phyloP scores from a whole-genome alignment of 75 land plant species.

The Ceratopteris richardii region DNA sequence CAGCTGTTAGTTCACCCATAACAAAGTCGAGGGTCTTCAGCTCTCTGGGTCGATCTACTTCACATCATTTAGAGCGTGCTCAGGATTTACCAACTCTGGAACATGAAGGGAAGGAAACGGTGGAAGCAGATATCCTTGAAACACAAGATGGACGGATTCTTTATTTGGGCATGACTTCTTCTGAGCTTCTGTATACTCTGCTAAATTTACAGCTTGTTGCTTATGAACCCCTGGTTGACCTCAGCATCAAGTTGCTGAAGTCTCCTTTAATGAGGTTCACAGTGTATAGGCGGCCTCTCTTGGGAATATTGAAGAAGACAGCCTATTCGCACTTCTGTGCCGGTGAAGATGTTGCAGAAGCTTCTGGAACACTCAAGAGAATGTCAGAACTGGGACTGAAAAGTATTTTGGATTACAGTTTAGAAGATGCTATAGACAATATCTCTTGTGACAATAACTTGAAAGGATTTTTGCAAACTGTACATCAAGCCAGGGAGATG shows the following conservation, averaged over 20 bases:
- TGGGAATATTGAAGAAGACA: slow-evolving; percentile 31
- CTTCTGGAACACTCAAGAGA: slow-evolving; percentile 25
- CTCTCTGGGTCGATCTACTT: too few relatives aligned
- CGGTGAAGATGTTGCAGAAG: slow-evolving; percentile 46
- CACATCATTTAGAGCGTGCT: too few relatives aligned
- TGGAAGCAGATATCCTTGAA: too few relatives aligned
- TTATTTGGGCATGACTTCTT: slow-evolving; percentile 38
- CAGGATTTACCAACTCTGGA: too few relatives aligned
- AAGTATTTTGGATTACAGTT: slow-evolving; percentile 54
- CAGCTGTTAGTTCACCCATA: too few relatives aligned
- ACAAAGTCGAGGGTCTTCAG: too few relatives aligned
- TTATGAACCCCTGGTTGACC: slow-evolving; percentile 55
- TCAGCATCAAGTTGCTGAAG: slow-evolving; percentile 48
- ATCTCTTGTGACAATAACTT: slow-evolving; percentile 58
- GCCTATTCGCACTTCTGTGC: slow-evolving; percentile 76
- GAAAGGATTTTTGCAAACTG: slow-evolving; percentile 35
- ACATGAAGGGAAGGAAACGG: too few relatives aligned
- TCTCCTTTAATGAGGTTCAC: slow-evolving; percentile 35
- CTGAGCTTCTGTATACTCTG: slow-evolving; percentile 38
- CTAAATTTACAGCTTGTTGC: slow-evolving; percentile 39
- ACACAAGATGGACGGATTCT: slow-evolving; percentile 20
- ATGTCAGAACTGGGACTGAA: slow-evolving; percentile 53
- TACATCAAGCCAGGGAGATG: slow-evolving; percentile 33
- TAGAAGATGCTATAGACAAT: slow-evolving; percentile 60
- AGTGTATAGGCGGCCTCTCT: slow-evolving; percentile 14